Conservation (phyloP, 2,329 filamentous ascomycete species). For the Aspergillus jensenii region DNA sequence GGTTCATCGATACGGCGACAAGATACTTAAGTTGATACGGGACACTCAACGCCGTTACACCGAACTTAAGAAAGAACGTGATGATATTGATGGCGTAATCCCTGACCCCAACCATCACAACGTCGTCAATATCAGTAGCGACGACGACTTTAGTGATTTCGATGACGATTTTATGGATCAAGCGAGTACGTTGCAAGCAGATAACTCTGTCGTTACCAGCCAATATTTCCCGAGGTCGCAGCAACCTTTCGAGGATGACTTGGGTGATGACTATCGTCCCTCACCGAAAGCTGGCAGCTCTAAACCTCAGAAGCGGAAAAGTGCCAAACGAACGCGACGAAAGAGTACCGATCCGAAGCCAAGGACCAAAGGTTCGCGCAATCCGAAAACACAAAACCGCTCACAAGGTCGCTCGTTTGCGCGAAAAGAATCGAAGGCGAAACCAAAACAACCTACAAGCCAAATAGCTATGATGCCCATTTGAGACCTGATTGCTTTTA, state of each 20-base stretch:
- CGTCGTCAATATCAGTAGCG: conserved; percentile 44
- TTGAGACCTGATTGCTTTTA: conserved; percentile 19
- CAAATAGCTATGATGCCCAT: conserved; percentile 42
- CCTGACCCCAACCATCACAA: conserved; percentile 48
- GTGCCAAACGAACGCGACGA: conserved; percentile 26
- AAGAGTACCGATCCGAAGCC: conserved; percentile 24
- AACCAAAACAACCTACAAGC: conserved; percentile 27
- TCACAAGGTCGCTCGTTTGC: conserved; percentile 21
- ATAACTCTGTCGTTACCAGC: conserved; percentile 30
- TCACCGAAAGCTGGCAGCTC: conserved; percentile 15
- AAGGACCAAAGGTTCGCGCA: conserved; percentile 26
- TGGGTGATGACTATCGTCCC: conserved; percentile 22
- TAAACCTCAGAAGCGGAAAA: conserved; percentile 26
- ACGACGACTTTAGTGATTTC: conserved; percentile 32
- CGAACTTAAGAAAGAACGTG: conserved; percentile 45
- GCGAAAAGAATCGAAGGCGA: conserved; percentile 27
- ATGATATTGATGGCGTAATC: conserved; percentile 49
- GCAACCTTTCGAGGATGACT: conserved; percentile 21
- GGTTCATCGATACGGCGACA: conserved; percentile 43
- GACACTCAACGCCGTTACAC: conserved; percentile 42
- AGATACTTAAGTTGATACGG: conserved; percentile 44
- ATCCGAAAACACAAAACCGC: conserved; percentile 23
- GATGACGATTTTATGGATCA: conserved; percentile 32
- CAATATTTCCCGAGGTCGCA: conserved; percentile 33
- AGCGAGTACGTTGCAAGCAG: conserved; percentile 23